phyloP scores from a whole-genome alignment of 768 basidiomycete species.

The Leccinum uliginosum region DNA sequence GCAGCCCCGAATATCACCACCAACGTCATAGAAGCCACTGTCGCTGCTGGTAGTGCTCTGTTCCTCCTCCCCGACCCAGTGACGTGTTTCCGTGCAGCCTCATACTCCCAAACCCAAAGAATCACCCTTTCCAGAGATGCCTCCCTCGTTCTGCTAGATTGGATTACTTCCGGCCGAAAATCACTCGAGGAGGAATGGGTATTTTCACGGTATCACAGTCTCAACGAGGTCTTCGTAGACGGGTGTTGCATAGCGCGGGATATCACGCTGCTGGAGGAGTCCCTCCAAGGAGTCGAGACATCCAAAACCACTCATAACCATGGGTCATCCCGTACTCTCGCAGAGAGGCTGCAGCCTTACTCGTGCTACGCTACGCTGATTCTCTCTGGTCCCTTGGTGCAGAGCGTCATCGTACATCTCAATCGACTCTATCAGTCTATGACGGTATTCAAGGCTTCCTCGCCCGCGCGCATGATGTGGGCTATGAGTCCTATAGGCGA shows the following conservation, averaged over 20 bases:
- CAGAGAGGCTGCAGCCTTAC: slow-evolving; percentile 69
- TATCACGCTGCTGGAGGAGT: slow-evolving; percentile 67
- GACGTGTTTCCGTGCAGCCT: slow-evolving; percentile 82
- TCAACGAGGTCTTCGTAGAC: slow-evolving; percentile 75
- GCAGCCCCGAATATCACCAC: slow-evolving; percentile 38
- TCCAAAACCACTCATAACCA: slow-evolving; percentile 8
- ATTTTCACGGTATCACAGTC: slow-evolving; percentile 78
- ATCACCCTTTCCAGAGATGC: slow-evolving; percentile 61
- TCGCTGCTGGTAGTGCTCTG: slow-evolving; percentile 53
- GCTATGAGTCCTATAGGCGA: slow-evolving; percentile 60
- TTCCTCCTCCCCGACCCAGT: slow-evolving; percentile 90
- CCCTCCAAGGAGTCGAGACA: slow-evolving; percentile 5
- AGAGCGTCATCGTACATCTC: slow-evolving; percentile 45
- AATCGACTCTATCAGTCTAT: slow-evolving; percentile 46
- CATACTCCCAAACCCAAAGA: slow-evolving; percentile 79
- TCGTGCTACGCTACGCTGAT: slow-evolving; percentile 87
- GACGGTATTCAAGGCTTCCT: slow-evolving; percentile 53
- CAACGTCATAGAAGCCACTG: slow-evolving; percentile 57
- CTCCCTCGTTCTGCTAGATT: slow-evolving; percentile 78
- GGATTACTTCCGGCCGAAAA: slow-evolving; percentile 87
- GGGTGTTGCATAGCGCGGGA: slow-evolving; percentile 71
- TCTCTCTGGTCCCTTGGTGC: slow-evolving; percentile 65
- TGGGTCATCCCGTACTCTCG: slow-evolving; percentile 45
- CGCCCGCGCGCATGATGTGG: slow-evolving; percentile 73
- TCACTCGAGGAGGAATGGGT: slow-evolving; percentile 85